These are phyloP conservation scores for Aspergillus sp. DNA, from an alignment of 2,329 filamentous ascomycete genomes.

Conservation along the genomic window DNA sequence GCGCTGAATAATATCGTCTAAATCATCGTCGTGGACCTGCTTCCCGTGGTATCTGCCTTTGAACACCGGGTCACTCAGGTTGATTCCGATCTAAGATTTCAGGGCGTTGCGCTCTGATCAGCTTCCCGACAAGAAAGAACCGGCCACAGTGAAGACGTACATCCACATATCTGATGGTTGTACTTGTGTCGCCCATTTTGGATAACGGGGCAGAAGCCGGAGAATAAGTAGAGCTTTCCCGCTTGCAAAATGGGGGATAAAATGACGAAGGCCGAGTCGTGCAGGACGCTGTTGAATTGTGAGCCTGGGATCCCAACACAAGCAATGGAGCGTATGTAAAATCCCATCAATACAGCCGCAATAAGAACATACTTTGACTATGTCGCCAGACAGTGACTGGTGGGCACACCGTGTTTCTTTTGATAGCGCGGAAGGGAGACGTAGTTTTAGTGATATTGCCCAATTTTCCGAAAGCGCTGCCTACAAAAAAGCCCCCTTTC, in stretches of 20 bases:
- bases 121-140: background rate
- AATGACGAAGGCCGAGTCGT: slow-evolving; percentile 6
- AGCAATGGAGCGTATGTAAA: background rate
- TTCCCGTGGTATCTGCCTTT: slow-evolving; percentile 80
- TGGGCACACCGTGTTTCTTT: slow-evolving; percentile 4
- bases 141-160: slow-evolving; percentile 30
- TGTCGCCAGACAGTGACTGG: background rate
- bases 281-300: slow-evolving; percentile 7
- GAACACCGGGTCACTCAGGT: slow-evolving; percentile 90
- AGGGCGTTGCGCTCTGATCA: slow-evolving; percentile 12
- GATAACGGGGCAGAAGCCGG: slow-evolving; percentile 1
- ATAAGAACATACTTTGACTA: slow-evolving; percentile 12
- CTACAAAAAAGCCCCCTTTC: slow-evolving; percentile 12
- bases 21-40: slow-evolving; percentile 51
- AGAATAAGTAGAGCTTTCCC: slow-evolving; percentile 13
- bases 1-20: slow-evolving; percentile 70
- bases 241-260: slow-evolving; percentile 7
- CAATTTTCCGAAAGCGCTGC: slow-evolving; percentile 14
- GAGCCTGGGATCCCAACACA: background rate
- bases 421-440: slow-evolving; percentile 7
- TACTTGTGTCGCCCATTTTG: slow-evolving; percentile 37
- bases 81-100: slow-evolving; percentile 74
- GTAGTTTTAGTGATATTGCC: slow-evolving; percentile 15
- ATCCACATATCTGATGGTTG: slow-evolving; percentile 48
- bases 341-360: background rate